Base-by-base conservation (phyloP, 805 yeast genomes). In the Wickerhamomyces alni region DNA sequence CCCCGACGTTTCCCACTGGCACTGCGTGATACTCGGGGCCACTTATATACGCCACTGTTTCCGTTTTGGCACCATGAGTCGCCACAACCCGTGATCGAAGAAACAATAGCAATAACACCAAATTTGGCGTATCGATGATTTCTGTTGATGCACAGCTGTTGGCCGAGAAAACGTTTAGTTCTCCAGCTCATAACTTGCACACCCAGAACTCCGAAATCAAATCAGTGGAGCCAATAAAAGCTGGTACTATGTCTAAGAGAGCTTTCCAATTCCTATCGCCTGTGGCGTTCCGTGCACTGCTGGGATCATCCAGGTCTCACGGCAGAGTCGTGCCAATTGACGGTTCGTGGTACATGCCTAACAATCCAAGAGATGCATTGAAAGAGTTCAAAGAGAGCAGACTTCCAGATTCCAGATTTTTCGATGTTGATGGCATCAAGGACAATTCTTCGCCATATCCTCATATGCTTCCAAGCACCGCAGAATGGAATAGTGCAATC, bases 311-410 rank as follows among this genome's bases (percentile, higher is more conserved):
- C 5, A 41, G 51, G 11, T 8, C 46, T 1, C 42, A 39, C 3
- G 33, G 50, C 12, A 56, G 72, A 33, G 60, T 69, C 18, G 43
- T 82, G 10, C 82, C 95, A 1, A 66, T 91, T 17, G 99, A 91
- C 59, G 78, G 94, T 5, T 80, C 97, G 0, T 93, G 98, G 97
- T 87, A 80, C 60, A 72, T 91, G 76, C 96, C 98, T 35, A 82
- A 80, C 53, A 67, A 64, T 30, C 80, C 82, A 10, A 68, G 74
- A 33, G 69, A 75, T 46, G 89, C 82, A 0, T 61, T 58, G 29
- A 66, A 71, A 17, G 87, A 87, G 57, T 81, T 71, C 54, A 61
- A 64, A 32, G 58, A 67, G 18, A 77, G 72, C 38, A 73, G 97
- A 44, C 63, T 84, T 9, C 79, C 80, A 13, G 66, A 74, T 8